Base-by-base conservation (phyloP, 106 monocot genomes). In the Ottelia alismoides region DNA sequence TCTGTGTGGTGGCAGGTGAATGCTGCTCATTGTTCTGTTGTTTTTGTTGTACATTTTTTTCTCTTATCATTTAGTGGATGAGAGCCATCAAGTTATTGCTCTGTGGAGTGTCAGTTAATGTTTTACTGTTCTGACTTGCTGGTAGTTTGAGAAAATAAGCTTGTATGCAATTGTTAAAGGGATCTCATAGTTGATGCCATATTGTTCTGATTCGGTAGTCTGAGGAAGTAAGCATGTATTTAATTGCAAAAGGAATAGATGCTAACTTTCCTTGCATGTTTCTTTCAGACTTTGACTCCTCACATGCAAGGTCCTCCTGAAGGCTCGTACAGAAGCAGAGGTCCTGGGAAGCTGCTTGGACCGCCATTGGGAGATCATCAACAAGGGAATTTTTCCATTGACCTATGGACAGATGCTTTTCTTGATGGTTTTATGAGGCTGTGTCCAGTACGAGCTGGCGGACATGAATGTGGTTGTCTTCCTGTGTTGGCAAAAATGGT, bases 1-100 rank as follows among this genome's bases (percentile, higher is more conserved):
- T 88, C 94, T 28, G 47, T 88, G 2, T 96, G 94, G 94, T 96
- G 94, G 94, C 94, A 96, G 94, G 94, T 87, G 7, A 52, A 62
- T 19, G 14, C 51, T 3, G 31, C 31, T 57, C 14, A 18, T 49
- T n/a, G n/a, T n/a, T n/a, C n/a, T n/a, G n/a, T n/a, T n/a, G n/a
- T n/a, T n/a, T n/a, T n/a, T n/a, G n/a, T n/a, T n/a, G n/a, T n/a
- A n/a, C n/a, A n/a, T 43, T 6, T 43, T 6, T 9, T 9, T 43
- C n/a, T n/a, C n/a, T n/a, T n/a, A n/a, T n/a, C n/a, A n/a, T n/a
- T n/a, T n/a, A n/a, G n/a, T n/a, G n/a, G n/a, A n/a, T n/a, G n/a
- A n/a, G n/a, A n/a, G n/a, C 10, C 14, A n/a, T n/a, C n/a, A n/a
- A n/a, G n/a, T n/a, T n/a, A n/a, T n/a, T n/a, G n/a, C 17, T 46